These are phyloP conservation scores for Aspergillus eucalypticola DNA, from an alignment of 2,329 filamentous ascomycete species.

Conservation along the genomic window DNA sequence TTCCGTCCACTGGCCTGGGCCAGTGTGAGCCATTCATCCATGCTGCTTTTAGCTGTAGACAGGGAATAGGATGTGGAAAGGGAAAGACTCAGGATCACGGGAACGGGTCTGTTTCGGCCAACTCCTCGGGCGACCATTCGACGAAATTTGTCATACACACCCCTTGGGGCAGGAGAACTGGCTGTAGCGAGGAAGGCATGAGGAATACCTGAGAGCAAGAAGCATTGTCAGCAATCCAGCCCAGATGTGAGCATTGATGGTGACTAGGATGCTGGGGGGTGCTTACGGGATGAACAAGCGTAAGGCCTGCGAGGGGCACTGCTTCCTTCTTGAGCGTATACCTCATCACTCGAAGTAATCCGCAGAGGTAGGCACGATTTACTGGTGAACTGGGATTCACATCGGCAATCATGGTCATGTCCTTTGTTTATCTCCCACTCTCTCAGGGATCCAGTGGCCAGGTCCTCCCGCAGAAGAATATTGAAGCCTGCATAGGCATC, in stretches of 20 bases:
- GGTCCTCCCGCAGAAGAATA: constrained; percentile 45
- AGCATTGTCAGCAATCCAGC: neutral
- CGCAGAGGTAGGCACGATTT: constrained; percentile 30
- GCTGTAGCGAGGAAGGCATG: constrained; percentile 41
- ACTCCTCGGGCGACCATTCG: constrained; percentile 29
- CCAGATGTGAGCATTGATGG: constrained; percentile 7
- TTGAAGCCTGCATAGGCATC: constrained; percentile 49
- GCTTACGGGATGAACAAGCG: constrained; percentile 24
- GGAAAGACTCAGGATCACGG: constrained; percentile 43
- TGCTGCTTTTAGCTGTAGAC: constrained; percentile 31
- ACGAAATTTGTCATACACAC: constrained; percentile 33
- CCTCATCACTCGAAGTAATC: constrained; percentile 30
- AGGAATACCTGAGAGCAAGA: constrained; percentile 30
- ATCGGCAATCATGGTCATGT: constrained; percentile 37
- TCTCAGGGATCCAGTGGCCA: constrained; percentile 42
- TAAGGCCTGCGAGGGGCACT: constrained; percentile 19
- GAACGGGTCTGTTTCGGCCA: constrained; percentile 40
- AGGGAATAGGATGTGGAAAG: constrained; percentile 34
- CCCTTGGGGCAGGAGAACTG: constrained; percentile 32
- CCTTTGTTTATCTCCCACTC: constrained; percentile 40
- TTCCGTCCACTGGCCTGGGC: constrained; percentile 38
- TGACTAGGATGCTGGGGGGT: neutral
- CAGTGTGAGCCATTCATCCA: constrained; percentile 44
- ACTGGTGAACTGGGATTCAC: constrained; percentile 44
- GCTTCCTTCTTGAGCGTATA: constrained; percentile 15